A percentile compares a stretch with the other conserved stretches of the same genome.
Evolutionary conservation across 306 rosid species (phyloP).

Genomic region (Quercus aquifolioides): DNA sequence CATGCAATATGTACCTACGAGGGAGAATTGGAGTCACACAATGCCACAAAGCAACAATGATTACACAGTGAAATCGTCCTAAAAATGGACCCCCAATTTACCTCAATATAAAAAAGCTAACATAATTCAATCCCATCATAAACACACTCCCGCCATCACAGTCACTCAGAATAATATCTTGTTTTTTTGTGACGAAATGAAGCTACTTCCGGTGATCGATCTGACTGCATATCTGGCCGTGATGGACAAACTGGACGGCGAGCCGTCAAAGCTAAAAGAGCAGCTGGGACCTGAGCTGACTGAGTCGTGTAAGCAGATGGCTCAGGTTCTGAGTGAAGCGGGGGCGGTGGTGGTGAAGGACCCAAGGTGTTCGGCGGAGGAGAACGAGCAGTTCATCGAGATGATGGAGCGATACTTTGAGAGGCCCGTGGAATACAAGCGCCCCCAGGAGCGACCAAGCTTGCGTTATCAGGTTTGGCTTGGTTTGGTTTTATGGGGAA

Average conservation of each 20-base stretch:
- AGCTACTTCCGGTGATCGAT: slow-evolving; percentile 64
- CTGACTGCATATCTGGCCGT: slow-evolving; percentile 46
- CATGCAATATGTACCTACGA: too few relatives aligned
- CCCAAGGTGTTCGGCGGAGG: slow-evolving; percentile 73
- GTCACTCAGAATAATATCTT: not conserved
- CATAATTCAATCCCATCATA: too few relatives aligned
- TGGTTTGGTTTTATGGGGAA: too few relatives aligned
- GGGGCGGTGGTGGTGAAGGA: slow-evolving; percentile 84
- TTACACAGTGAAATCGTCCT: too few relatives aligned
- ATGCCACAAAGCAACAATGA: too few relatives aligned
- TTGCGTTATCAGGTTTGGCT: slow-evolving; percentile 80
- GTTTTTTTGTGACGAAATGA: slow-evolving; percentile 35
- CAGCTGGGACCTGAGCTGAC: slow-evolving; percentile 16
- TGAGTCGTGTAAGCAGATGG: slow-evolving; percentile 52
- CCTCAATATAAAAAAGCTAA: too few relatives aligned
- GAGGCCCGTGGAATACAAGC: slow-evolving; percentile 57
- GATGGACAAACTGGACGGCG: slow-evolving; percentile 4
- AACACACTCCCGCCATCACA: slow-evolving; percentile 21
- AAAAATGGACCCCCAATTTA: too few relatives aligned
- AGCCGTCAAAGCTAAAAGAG: not conserved
- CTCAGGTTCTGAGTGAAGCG: slow-evolving; percentile 68
- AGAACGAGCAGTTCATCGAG: slow-evolving; percentile 87
- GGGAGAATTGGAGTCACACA: too few relatives aligned
- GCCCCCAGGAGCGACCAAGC: slow-evolving; percentile 69
- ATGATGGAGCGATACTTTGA: slow-evolving; percentile 91